Conservation (phyloP, 805 yeast genomes). For the Metschnikowia matae region DNA sequence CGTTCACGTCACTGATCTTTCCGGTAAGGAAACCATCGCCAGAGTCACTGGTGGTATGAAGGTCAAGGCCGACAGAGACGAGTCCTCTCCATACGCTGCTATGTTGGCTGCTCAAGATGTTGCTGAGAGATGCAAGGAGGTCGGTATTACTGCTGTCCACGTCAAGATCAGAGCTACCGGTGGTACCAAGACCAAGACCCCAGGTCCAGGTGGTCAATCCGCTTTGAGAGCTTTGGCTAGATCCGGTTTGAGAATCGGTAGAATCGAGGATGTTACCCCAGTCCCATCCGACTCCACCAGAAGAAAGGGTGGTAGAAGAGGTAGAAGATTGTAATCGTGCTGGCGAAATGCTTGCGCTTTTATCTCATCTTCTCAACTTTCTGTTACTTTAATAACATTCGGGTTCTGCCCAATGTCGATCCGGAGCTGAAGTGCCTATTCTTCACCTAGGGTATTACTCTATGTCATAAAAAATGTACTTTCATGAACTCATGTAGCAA, state of each 20-base stretch:
- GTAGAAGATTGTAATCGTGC: conserved; percentile 84
- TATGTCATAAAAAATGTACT: conserved; percentile 15
- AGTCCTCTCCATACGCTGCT: conserved; percentile 99
- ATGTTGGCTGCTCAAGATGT: conserved; percentile 99
- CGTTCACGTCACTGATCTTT: conserved; percentile 98
- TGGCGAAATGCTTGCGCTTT: conserved; percentile 6
- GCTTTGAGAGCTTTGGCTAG: conserved; percentile 99
- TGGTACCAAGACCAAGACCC: conserved; percentile 99
- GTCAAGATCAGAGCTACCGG: conserved; percentile 99
- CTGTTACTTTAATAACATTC: conserved; percentile 11
- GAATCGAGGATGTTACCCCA: conserved; percentile 99
- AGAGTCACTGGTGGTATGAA: conserved; percentile 99
- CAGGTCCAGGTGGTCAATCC: conserved; percentile 99
- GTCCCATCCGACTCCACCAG: conserved; percentile 99
- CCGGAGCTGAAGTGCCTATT: conserved; percentile 13
- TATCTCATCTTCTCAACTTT: conserved; percentile 6
- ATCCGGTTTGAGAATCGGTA: conserved; percentile 99
- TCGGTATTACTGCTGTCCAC: conserved; percentile 99
- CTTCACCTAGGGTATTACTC: conserved; percentile 3
- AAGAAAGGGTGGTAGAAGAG: conserved; percentile 99
- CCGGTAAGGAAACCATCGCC: conserved; percentile 99
- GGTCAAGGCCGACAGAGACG: conserved; percentile 99
- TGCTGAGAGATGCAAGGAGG: conserved; percentile 98
- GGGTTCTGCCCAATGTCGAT: neutral
- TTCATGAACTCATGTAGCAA: conserved; percentile 6